A percentile compares a stretch with the other conserved stretches of the same genome.
Evolutionary conservation across 108 stramenopile genomes (phyloP).

Genomic region (Cyclostephanos tholiformis): DNA sequence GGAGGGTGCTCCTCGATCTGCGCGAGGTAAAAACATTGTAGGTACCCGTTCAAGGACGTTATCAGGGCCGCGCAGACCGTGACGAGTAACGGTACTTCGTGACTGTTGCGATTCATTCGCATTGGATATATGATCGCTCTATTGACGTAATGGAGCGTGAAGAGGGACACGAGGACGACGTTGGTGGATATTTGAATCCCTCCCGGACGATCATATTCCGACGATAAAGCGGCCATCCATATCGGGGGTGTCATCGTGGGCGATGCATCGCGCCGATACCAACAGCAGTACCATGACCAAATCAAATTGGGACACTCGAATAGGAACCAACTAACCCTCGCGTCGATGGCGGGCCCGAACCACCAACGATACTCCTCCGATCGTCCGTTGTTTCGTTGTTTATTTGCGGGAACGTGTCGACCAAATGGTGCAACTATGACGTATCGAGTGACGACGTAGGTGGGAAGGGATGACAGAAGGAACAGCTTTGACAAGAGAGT

Average conservation of each 20-base stretch:
- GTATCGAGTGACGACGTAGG: conserved; percentile 39
- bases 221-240: not conserved
- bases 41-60: conserved; percentile 77
- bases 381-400: not conserved
- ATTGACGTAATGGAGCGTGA: conserved; percentile 87
- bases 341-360: conserved; percentile 60
- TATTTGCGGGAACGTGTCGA: conserved; percentile 39
- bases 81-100: conserved; percentile 69
- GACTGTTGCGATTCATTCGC: conserved; percentile 59
- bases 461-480: conserved; percentile 43
- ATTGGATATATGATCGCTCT: conserved; percentile 86
- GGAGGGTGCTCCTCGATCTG: conserved; percentile 26
- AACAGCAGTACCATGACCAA: conserved; percentile 54
- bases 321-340: conserved; percentile 62
- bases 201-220: not conserved
- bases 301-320: conserved; percentile 79
- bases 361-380: conserved; percentile 27
- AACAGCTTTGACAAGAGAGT: conserved; percentile 23
- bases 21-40: conserved; percentile 53
- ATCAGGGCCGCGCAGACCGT: conserved; percentile 56
- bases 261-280: conserved; percentile 9
- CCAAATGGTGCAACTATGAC: conserved; percentile 52
- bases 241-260: not conserved
- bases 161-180: conserved; percentile 60
- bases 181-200: conserved; percentile 45